These are phyloP conservation scores for Exophiala sp. DNA, from an alignment of 2,329 filamentous ascomycete genomes.

Conservation along the genomic window DNA sequence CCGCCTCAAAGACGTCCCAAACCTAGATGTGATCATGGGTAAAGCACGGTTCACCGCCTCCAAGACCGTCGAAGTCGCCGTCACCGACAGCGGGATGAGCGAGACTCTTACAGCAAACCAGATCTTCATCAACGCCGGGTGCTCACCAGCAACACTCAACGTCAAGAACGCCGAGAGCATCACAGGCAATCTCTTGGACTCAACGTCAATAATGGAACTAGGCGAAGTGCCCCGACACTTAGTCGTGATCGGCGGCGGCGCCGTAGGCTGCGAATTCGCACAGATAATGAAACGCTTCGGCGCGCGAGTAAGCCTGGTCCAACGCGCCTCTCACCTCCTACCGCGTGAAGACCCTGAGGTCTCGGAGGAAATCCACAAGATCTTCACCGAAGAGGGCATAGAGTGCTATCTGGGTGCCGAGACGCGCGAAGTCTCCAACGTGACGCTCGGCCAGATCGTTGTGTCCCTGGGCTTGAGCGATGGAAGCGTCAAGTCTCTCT, in stretches of 20 bases:
- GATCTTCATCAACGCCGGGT: constrained; percentile 29
- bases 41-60: constrained; percentile 43
- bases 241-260: constrained; percentile 52
- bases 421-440: constrained; percentile 26
- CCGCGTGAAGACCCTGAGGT: constrained; percentile 50
- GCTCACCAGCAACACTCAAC: constrained; percentile 22
- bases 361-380: constrained; percentile 40
- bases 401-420: constrained; percentile 40
- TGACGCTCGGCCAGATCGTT: constrained; percentile 30
- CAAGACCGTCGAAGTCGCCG: constrained; percentile 37
- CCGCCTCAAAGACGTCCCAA: constrained; percentile 39
- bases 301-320: constrained; percentile 48
- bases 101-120: constrained; percentile 34
- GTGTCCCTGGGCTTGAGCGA: constrained; percentile 20
- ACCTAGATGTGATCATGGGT: constrained; percentile 44
- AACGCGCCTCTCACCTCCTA: constrained; percentile 43
- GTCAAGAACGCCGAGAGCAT: constrained; percentile 22
- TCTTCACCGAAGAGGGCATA: constrained; percentile 48
- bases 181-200: constrained; percentile 21
- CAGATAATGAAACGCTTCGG: constrained; percentile 53
- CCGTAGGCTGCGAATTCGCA: constrained; percentile 53
- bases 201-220: constrained; percentile 29
- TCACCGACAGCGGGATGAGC: constrained; percentile 18
- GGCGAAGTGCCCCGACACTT: constrained; percentile 43
- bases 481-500: constrained; percentile 25